Base-by-base conservation (phyloP, 2,329 filamentous ascomycete genomes). In the Monosporascus sp. region DNA sequence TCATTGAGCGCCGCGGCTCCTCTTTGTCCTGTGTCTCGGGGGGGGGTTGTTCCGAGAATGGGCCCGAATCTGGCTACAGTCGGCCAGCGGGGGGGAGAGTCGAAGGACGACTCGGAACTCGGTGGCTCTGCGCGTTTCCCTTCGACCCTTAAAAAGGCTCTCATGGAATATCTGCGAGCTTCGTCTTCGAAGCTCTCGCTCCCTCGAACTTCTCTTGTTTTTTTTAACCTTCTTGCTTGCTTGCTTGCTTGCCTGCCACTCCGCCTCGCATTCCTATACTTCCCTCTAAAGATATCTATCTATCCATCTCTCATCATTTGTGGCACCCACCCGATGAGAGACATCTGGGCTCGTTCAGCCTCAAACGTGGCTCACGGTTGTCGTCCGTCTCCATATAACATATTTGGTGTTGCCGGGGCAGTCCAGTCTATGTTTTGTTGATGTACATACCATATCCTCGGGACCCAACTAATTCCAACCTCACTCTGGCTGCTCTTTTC, bases 351-450 rank as follows among this genome's bases (percentile, higher is more conserved):
- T 60, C 54, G 58, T 66, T 65, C 58, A 63, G 63, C 59, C 62
- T 65, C 54, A 51, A 48, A 26, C 56, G 60, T 61, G 64, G 64
- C 60, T 63, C 51, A 62, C 51, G 59, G 56, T 58, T 50, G 48
- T 62, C 57, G 31, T 54, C 52, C 60, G 62, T 65, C 58, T 60
- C 57, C 26, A 28, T 28, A 7, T 9, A 17, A 24, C 43, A 20
- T 41, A n/a, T n/a, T 20, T 60, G 54, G 55, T 58, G 65, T 68
- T 67, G 65, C 64, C 51, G 62, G 63, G 64, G 58, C 66, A 67
- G 58, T 51, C 51, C 38, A 55, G 56, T 49, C 48, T 58, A 62
- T 65, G 61, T 61, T 67, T 67, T 65, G 60, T 67, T 66, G 62
- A 65, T 60, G 63, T 65, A 54, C 58, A 60, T 61, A 55, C 58